phyloP scores from a whole-genome alignment of 257 asterid species.

The Asclepias syriaca region DNA sequence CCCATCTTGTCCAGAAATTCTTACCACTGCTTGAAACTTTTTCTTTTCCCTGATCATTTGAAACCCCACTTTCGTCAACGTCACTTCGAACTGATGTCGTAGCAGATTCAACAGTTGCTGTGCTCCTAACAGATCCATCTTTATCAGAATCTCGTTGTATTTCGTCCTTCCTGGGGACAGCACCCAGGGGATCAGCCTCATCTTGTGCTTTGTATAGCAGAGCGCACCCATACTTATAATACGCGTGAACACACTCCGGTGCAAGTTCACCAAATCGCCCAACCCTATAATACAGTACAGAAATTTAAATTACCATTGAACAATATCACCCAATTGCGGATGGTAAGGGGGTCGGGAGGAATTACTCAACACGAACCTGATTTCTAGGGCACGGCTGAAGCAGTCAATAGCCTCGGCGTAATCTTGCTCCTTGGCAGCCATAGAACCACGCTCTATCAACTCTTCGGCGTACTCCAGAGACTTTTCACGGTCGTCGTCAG shows the following conservation, averaged over 20 bases:
- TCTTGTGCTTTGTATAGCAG: slow-evolving; percentile 76
- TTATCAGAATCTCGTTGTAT: slow-evolving; percentile 46
- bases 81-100: slow-evolving; percentile 44
- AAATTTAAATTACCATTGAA: background rate
- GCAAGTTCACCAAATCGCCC: slow-evolving; percentile 82
- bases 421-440: slow-evolving; percentile 63
- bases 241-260: slow-evolving; percentile 74
- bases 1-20: slow-evolving; percentile 22
- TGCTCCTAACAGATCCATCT: slow-evolving; percentile 49
- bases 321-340: no score
- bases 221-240: slow-evolving; percentile 73
- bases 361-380: slow-evolving; percentile 37
- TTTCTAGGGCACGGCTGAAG: slow-evolving; percentile 95
- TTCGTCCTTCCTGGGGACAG: slow-evolving; percentile 65
- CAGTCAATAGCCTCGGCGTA: slow-evolving; percentile 76
- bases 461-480: slow-evolving; percentile 57
- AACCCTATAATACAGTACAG: slow-evolving; percentile 39
- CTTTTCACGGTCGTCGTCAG: slow-evolving; percentile 43
- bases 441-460: slow-evolving; percentile 55
- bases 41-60: slow-evolving; percentile 32
- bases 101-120: slow-evolving; percentile 53
- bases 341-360: no score
- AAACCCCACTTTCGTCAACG: slow-evolving; percentile 38
- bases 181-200: slow-evolving; percentile 85
- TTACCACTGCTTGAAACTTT: slow-evolving; percentile 31